Evolutionary conservation across 1,284 basidiomycete genomes (phyloP).

Genomic region (Puccinia coronata): DNA sequence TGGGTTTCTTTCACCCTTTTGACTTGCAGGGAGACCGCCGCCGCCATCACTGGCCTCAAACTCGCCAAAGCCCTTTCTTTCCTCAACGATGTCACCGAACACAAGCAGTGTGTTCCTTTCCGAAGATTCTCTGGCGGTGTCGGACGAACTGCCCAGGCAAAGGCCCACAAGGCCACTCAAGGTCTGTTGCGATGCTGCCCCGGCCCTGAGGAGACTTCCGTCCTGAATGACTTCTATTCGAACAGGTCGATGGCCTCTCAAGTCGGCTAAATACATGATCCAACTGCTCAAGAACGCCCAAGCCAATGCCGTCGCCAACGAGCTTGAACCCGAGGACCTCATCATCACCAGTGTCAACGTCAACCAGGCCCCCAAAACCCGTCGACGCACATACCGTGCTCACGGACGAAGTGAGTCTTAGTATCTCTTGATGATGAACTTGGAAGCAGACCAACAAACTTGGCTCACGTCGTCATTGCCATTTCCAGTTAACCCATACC

Average conservation of each 20-base stretch:
- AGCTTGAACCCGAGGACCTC: constrained; percentile 87
- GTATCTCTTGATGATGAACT: not conserved
- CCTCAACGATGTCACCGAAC: constrained; percentile 89
- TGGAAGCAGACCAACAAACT: constrained; percentile 67
- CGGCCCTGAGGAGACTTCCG: not conserved
- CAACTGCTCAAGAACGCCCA: constrained; percentile 98
- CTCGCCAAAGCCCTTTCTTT: constrained; percentile 94
- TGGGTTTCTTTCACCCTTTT: not conserved
- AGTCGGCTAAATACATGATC: constrained; percentile 94
- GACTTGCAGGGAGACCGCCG: constrained; percentile 58
- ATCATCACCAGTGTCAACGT: constrained; percentile 96
- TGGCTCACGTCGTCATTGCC: not conserved
- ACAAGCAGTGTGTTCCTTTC: constrained; percentile 98
- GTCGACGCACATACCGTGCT: constrained; percentile 98
- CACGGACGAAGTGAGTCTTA: constrained; percentile 73
- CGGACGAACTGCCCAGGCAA: constrained; percentile 94
- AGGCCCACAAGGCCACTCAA: constrained; percentile 95
- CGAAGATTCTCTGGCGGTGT: constrained; percentile 95
- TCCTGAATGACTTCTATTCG: constrained; percentile 33
- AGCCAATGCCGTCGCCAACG: constrained; percentile 98
- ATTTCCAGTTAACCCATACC: constrained; percentile 61
- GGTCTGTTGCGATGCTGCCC: constrained; percentile 64
- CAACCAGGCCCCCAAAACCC: constrained; percentile 99
- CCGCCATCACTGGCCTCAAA: constrained; percentile 73
- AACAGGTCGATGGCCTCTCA: constrained; percentile 94